These are phyloP conservation scores for Fusarium miscanthi DNA, from an alignment of 2,329 filamentous ascomycete species.

Conservation along the genomic window DNA sequence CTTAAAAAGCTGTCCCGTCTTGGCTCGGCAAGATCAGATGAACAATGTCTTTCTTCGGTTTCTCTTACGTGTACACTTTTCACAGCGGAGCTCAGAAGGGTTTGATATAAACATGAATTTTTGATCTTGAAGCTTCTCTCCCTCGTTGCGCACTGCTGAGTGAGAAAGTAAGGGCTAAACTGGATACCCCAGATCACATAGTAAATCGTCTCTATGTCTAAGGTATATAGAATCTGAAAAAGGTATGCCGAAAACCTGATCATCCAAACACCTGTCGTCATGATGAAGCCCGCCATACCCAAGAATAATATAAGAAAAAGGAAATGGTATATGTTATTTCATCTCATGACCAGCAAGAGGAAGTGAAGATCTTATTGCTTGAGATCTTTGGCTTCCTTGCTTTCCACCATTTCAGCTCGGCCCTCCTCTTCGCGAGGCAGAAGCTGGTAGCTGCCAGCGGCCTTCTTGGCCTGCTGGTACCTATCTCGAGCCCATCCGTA, in stretches of 20 bases:
- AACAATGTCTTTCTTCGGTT: background rate
- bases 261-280: slow-evolving; percentile 34
- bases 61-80: background rate
- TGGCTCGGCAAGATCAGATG: background rate
- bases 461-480: slow-evolving; percentile 42
- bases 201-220: slow-evolving; percentile 35
- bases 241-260: slow-evolving; percentile 18
- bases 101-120: slow-evolving; percentile 8
- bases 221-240: slow-evolving; percentile 28
- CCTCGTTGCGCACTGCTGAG: slow-evolving; percentile 32
- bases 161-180: slow-evolving; percentile 10
- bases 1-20: background rate
- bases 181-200: slow-evolving; percentile 29
- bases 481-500: slow-evolving; percentile 45
- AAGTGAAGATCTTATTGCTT: slow-evolving; percentile 10
- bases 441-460: slow-evolving; percentile 40
- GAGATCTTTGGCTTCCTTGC: slow-evolving; percentile 32
- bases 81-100: background rate
- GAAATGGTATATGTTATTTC: slow-evolving; percentile 14
- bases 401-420: slow-evolving; percentile 24
- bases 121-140: slow-evolving; percentile 11
- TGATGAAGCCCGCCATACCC: slow-evolving; percentile 29
- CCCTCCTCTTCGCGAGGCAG: slow-evolving; percentile 37
- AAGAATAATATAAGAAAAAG: slow-evolving; percentile 22
- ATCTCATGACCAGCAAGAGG: background rate